Conservation (phyloP, 306 rosid species). For the Purshia tridentata region DNA sequence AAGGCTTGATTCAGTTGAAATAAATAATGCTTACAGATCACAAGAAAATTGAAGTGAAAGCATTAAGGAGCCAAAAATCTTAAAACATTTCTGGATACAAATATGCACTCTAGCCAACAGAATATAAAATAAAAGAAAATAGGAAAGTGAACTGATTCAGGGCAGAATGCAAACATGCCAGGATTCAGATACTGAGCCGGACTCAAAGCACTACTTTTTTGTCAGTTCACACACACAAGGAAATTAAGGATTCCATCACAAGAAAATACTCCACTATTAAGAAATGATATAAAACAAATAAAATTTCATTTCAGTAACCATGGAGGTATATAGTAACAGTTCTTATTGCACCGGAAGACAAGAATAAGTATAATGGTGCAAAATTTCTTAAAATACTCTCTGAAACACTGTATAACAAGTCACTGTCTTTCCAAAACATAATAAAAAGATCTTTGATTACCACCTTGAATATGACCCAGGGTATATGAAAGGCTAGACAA, state of each 20-base stretch:
- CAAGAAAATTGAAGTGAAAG: neutral
- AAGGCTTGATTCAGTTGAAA: neutral
- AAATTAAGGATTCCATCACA: neutral
- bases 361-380: neutral
- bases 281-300: neutral
- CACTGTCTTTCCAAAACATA: neutral
- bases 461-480: neutral
- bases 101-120: neutral
- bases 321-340: neutral
- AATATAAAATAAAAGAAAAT: neutral
- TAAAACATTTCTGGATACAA: neutral
- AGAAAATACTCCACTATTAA: neutral
- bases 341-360: neutral
- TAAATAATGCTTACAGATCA: neutral
- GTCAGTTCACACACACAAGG: neutral
- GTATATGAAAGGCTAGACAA: neutral
- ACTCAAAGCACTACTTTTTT: neutral
- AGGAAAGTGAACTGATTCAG: neutral
- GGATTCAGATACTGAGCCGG: neutral
- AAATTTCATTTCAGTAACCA: neutral
- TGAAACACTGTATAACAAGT: neutral
- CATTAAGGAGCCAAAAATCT: slow-evolving; percentile 1
- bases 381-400: neutral
- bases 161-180: neutral
- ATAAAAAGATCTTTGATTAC: neutral